Conservation (phyloP, 2,329 filamentous ascomycete genomes). For the Cytospora piceicola region DNA sequence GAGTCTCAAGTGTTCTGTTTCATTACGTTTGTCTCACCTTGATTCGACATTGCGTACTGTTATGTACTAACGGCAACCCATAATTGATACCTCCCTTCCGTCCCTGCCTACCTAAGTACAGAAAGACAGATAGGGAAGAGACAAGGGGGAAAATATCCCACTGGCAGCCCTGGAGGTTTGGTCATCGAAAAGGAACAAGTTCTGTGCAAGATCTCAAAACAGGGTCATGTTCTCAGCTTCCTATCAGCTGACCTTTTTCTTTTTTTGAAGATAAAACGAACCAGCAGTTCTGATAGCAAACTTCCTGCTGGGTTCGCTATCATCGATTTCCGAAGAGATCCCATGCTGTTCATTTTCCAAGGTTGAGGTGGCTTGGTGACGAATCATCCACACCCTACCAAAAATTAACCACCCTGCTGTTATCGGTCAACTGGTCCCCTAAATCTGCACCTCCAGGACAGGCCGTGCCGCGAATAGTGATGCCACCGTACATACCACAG, state of each 20-base stretch:
- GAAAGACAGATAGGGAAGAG: not conserved
- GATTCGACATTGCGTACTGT: conserved; percentile 6
- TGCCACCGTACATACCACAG: not conserved
- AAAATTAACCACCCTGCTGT: not conserved
- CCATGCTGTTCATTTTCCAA: conserved; percentile 1
- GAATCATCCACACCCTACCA: not conserved
- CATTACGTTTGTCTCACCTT: conserved; percentile 12
- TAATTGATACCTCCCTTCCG: not conserved
- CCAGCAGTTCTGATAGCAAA: too few relatives aligned
- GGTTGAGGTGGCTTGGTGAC: not conserved
- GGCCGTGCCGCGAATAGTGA: not conserved
- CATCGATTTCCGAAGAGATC: conserved; percentile 20
- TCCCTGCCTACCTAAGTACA: not conserved
- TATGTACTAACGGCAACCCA: not conserved
- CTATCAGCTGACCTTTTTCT: not conserved
- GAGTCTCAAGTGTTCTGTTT: conserved; percentile 1
- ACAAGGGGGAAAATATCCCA: not conserved
- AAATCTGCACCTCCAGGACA: not conserved
- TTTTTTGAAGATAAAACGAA: conserved; percentile 21
- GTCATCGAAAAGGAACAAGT: not conserved
- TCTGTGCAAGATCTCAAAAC: not conserved
- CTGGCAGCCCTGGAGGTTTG: conserved; percentile 14
- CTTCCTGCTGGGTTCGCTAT: not conserved
- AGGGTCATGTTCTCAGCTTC: conserved; percentile 11
- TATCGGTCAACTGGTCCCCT: not conserved